A percentile compares a stretch with the other conserved stretches of the same genome.
phyloP scores from a whole-genome alignment of 1,139 yeast species.

The Blastobotrys malaysiensis region DNA sequence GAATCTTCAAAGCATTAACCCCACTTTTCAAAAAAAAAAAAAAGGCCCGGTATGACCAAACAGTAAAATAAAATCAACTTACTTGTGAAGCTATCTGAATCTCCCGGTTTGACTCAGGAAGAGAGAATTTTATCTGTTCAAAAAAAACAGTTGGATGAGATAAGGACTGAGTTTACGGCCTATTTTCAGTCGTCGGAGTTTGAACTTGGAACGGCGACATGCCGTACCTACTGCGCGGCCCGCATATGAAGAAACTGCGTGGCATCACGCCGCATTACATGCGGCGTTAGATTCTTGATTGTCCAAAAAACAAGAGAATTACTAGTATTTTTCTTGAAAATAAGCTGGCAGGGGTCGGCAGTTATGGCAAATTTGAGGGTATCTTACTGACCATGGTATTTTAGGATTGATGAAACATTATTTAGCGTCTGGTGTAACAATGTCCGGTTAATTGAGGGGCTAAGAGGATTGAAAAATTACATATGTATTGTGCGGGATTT shows the following conservation, averaged over 20 bases:
- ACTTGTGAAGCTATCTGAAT: background rate
- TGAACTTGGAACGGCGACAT: background rate
- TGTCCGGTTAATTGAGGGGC: no score
- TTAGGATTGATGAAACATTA: no score
- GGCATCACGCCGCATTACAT: background rate
- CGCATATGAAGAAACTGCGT: background rate
- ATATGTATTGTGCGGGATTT: no score
- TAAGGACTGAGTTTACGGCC: background rate
- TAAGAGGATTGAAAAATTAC: no score
- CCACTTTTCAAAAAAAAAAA: background rate
- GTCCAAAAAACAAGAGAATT: no score
- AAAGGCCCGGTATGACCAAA: no score
- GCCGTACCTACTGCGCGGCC: background rate
- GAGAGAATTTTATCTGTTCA: background rate
- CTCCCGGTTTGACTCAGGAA: background rate
- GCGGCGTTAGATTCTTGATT: no score
- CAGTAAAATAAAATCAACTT: background rate
- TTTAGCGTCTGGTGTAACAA: no score
- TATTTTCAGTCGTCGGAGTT: background rate
- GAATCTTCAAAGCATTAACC: background rate
- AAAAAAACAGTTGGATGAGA: background rate
- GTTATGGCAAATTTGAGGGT: no score
- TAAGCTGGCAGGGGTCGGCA: no score
- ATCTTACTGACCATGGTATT: no score
- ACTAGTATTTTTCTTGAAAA: no score